A percentile compares a stretch with the other conserved stretches of the same genome.
These are phyloP conservation scores for Reticulascus tulasneorum DNA, from an alignment of 2,329 filamentous ascomycete species.

Conservation along the genomic window DNA sequence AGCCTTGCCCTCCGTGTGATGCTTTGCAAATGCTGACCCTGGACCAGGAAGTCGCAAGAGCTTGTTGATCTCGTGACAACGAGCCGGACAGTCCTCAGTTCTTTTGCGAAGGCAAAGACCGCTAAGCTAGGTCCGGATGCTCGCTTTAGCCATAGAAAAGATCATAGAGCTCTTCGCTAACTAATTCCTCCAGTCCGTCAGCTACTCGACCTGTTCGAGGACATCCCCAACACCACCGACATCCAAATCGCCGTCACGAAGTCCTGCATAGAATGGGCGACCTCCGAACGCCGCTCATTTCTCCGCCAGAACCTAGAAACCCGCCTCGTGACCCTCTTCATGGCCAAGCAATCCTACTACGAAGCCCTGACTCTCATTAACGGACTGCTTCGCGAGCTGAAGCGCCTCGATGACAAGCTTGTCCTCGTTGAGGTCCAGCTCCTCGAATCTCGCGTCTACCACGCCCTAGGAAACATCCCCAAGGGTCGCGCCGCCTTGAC, in stretches of 20 bases:
- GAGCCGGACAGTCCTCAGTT: slow-evolving; percentile 86
- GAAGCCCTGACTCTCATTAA: slow-evolving; percentile 97
- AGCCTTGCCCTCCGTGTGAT: slow-evolving; percentile 28
- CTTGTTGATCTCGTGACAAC: slow-evolving; percentile 86
- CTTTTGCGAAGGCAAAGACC: slow-evolving; percentile 98
- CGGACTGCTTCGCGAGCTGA: slow-evolving; percentile 89
- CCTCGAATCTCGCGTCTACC: slow-evolving; percentile 94
- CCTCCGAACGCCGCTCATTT: slow-evolving; percentile 90
- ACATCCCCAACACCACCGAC: slow-evolving; percentile 91
- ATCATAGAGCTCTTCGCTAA: no score
- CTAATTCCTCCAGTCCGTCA: slow-evolving; percentile 73
- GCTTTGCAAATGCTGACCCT: slow-evolving; percentile 8
- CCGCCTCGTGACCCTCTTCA: slow-evolving; percentile 87
- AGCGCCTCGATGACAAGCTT: slow-evolving; percentile 97
- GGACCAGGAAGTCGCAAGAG: slow-evolving; percentile 68
- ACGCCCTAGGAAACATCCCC: slow-evolving; percentile 91
- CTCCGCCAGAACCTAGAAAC: slow-evolving; percentile 97
- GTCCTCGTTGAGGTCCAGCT: slow-evolving; percentile 97
- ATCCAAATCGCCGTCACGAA: slow-evolving; percentile 93
- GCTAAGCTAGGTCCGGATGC: slow-evolving; percentile 79
- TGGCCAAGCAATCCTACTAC: slow-evolving; percentile 97
- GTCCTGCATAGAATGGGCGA: slow-evolving; percentile 99
- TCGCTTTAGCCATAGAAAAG: no score
- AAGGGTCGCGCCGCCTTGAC: slow-evolving; percentile 95
- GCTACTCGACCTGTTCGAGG: slow-evolving; percentile 89